These are phyloP conservation scores for Calonectria fujianensis DNA, from an alignment of 2,329 filamentous ascomycete genomes.

Conservation along the genomic window DNA sequence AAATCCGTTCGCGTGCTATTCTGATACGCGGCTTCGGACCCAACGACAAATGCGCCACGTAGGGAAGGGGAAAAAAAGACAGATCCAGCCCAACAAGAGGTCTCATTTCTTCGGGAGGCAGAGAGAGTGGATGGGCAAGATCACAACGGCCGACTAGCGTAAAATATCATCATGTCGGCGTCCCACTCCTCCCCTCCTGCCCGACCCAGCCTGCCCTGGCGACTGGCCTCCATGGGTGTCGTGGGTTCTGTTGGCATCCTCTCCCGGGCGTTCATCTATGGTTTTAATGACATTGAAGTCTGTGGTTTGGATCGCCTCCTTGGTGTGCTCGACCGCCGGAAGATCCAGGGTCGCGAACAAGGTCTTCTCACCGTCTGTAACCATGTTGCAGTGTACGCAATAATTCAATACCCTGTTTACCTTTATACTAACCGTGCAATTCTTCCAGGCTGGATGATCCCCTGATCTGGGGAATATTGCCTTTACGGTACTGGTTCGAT, in stretches of 20 bases:
- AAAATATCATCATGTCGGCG: slow-evolving; percentile 45
- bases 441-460: slow-evolving; percentile 92
- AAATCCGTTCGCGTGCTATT: slow-evolving; percentile 19
- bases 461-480: slow-evolving; percentile 92
- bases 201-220: slow-evolving; percentile 80
- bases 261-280: slow-evolving; percentile 84
- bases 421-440: slow-evolving; percentile 33
- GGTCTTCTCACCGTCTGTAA: slow-evolving; percentile 85
- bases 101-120: slow-evolving; percentile 16
- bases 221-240: slow-evolving; percentile 81
- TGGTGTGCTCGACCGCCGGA: slow-evolving; percentile 82
- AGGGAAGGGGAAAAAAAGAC: slow-evolving; percentile 5
- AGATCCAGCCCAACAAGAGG: slow-evolving; percentile 1
- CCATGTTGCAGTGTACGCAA: slow-evolving; percentile 63
- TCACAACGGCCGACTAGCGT: neutral
- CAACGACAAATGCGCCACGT: slow-evolving; percentile 22
- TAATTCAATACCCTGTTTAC: neutral
- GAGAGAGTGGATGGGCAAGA: slow-evolving; percentile 25
- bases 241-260: slow-evolving; percentile 84
- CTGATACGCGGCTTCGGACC: slow-evolving; percentile 6
- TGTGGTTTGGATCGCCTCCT: slow-evolving; percentile 86
- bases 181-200: slow-evolving; percentile 53
- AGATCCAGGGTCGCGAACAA: slow-evolving; percentile 78
- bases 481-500: slow-evolving; percentile 82
- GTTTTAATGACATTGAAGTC: slow-evolving; percentile 84